These are phyloP conservation scores for Aspergillus japonicus DNA, from an alignment of 2,329 filamentous ascomycete genomes.

Conservation along the genomic window DNA sequence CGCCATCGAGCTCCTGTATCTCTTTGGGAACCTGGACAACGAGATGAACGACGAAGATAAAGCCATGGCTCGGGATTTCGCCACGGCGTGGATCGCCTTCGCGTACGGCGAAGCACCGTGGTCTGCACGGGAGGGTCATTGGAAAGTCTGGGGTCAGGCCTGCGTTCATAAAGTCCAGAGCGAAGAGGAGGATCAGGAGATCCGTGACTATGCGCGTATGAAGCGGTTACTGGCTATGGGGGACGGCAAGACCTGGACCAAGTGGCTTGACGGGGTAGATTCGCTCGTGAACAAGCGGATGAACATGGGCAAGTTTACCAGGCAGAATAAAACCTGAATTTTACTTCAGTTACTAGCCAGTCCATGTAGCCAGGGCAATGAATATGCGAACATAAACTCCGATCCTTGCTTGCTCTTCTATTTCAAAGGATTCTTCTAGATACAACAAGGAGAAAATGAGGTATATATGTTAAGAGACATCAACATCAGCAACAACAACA, in stretches of 20 bases:
- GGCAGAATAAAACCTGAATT: neutral
- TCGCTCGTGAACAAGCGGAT: constrained; percentile 23
- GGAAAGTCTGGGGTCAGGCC: constrained; percentile 27
- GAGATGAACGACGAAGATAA: constrained; percentile 20
- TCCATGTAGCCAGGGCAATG: too few relatives aligned
- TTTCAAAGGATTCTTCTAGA: neutral
- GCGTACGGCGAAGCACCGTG: constrained; percentile 22
- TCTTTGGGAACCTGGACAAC: constrained; percentile 24
- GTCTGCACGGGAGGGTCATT: constrained; percentile 10
- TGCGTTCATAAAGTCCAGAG: constrained; percentile 15
- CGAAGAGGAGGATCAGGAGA: constrained; percentile 23
- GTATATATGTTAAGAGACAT: neutral
- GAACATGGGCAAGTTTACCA: constrained; percentile 14
- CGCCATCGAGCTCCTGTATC: constrained; percentile 28
- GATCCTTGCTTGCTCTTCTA: neutral
- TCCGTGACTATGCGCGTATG: constrained; percentile 23
- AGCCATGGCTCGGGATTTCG: constrained; percentile 21
- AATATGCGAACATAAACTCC: neutral
- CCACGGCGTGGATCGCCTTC: constrained; percentile 25
- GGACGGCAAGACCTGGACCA: constrained; percentile 18
- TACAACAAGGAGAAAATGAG: neutral
- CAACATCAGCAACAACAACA: neutral
- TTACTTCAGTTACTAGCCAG: neutral
- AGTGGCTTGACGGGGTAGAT: constrained; percentile 23
- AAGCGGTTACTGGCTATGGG: constrained; percentile 19